Evolutionary conservation across 1,139 yeast genomes (phyloP), one percentile per base, ranked within the genome.

Genomic region (Petasospora fabianii): DNA sequence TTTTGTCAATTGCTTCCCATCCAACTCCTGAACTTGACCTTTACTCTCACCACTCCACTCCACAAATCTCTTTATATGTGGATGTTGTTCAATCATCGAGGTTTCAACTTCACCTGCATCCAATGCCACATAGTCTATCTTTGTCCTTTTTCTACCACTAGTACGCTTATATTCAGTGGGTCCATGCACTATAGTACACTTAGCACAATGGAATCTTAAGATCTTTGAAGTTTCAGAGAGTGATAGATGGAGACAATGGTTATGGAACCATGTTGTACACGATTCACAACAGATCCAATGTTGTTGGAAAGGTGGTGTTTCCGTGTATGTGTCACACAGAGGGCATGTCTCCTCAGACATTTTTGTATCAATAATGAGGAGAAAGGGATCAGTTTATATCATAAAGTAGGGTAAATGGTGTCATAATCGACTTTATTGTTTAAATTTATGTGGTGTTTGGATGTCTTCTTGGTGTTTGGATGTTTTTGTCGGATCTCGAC

Each of bases 121-220:
- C 50, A 88, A 63, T 0, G 96, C 95, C 9, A 77, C 80, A 56
- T 88, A 88, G 58, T 88, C 95, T 31, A 87, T 73, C 36, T 68
- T 67, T 9, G 68, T 62, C 32, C 67, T 65, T 12, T 72, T 62
- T 28, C 95, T 66, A 21, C 74, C 70, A 47, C 84, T 83, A 16
- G 70, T 70, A 24, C 94, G 65, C 39, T 71, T 72, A 33, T 64
- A 58, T 8, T 71, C 59, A 5, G 84, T 73, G 0, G 80, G 77
- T 2, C 87, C 87, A 37, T 68, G 60, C 14, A 60, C 14, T 50
- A 51, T 6, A 43, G 45, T 6, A 51, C 58, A 56, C 92, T 50
- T 43, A 0, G 56, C 50, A 53, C 94, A 84, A 50, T 82, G 86
- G 56, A 66, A 84, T 28, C 65, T 57, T 17, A 66, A 62, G n/a